Base-by-base conservation (phyloP, 192 early-diverging fungal genomes). In the Spizellomyces punctatus region DNA sequence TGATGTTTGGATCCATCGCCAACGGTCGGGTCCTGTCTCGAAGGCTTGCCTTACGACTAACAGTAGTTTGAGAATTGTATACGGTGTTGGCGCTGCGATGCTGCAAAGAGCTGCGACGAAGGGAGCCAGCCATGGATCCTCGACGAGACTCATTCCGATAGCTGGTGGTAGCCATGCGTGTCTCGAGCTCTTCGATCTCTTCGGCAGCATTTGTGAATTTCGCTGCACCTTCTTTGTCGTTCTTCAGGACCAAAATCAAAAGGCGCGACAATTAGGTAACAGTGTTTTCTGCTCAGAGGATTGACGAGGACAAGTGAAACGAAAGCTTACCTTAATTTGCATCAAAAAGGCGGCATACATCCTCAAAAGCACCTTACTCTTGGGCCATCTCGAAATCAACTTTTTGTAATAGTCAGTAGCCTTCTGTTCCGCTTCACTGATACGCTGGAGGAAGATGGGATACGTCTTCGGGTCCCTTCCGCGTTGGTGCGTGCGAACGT, bases 271-370 rank as follows among this genome's bases (percentile, higher is more conserved):
- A n/a, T 12, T 52, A 61, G 14, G 0, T 14, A 36, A 36, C 27
- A 36, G 1, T 36, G 27, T 3, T 36, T 36, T 36, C 3, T 36
- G 27, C 27, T 36, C 27, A 36, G 12, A 62, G 0, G 60, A 44
- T 43, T n/a, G 17, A 49, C 21, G 17, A 41, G 21, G 22, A 22
- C n/a, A 12, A 57, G 42, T 36, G 3, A 36, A 36, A 61, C 43
- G 46, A n/a, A 54, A 6, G n/a, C 72, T 0, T 75, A 75, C 73
- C 73, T 75, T 75, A 42, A 75, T 46, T 54, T 75, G 73, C 45
- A 75, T 46, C 48, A 75, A 44, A 45, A 75, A 75, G 21, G 66
- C 41, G 14, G 62, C 73, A 50, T 75, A 75, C 73, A 75, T 75
- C 14, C 73, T 52, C 6, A 75, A 43, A 6, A 75, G 65, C 57